Percentiles rank a stretch among this genome's conserved stretches.
Evolutionary conservation across 192 early-diverging fungal genomes (phyloP).

Genomic region (Podila epicladia): DNA sequence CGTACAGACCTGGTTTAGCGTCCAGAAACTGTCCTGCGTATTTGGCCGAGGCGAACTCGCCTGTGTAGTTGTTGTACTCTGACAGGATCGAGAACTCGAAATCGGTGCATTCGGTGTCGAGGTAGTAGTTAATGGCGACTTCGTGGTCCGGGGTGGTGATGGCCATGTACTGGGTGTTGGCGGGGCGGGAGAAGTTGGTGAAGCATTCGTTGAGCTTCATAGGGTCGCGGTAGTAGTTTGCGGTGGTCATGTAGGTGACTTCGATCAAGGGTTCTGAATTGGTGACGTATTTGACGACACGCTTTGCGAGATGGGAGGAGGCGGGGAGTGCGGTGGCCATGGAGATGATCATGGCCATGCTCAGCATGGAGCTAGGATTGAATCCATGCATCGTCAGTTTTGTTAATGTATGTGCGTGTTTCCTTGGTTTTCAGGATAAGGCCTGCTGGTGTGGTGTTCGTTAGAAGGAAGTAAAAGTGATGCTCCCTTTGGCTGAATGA

Average conservation of each 20-base stretch:
- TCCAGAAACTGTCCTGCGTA: conserved; percentile 30
- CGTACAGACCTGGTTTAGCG: conserved; percentile 33
- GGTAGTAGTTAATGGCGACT: conserved; percentile 32
- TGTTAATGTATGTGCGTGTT: neutral
- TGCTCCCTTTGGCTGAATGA: neutral
- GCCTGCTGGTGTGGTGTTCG: neutral
- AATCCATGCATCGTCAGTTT: neutral
- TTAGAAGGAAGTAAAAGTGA: neutral
- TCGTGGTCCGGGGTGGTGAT: conserved; percentile 3
- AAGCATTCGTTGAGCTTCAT: conserved; percentile 25
- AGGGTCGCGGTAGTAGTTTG: neutral
- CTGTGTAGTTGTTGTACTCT: conserved; percentile 7
- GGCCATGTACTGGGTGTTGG: conserved; percentile 8
- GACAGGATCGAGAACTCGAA: conserved; percentile 37
- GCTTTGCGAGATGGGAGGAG: conserved; percentile 17
- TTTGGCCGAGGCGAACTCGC: conserved; percentile 17
- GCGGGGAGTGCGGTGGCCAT: conserved; percentile 4
- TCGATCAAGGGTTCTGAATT: conserved; percentile 6
- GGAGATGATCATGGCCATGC: neutral
- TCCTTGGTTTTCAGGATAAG: neutral
- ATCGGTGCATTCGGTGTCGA: conserved; percentile 39
- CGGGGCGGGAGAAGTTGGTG: neutral
- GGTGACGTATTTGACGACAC: conserved; percentile 9
- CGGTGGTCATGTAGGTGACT: conserved; percentile 12
- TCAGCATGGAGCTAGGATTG: neutral